A percentile compares a stretch with the other conserved stretches of the same genome.
Evolutionary conservation across 345 rosid genomes (phyloP).

Genomic region (Jatropha curcas): DNA sequence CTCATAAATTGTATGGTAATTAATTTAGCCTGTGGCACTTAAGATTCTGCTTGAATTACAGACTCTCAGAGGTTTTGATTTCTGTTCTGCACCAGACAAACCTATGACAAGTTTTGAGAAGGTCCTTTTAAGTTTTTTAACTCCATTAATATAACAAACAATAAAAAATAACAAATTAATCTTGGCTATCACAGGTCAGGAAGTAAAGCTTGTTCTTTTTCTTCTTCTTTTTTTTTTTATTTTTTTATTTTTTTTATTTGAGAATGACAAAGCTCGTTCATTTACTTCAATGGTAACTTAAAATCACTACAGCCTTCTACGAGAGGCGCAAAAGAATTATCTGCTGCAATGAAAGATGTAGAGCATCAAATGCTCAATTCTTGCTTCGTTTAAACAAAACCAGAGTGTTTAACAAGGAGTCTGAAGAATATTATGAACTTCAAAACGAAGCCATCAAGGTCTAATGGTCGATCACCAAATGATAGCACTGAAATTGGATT

Average conservation of each 20-base stretch:
- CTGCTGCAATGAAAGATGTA: neutral
- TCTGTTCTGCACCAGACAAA: no score
- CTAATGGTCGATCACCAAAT: no score
- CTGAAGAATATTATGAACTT: no score
- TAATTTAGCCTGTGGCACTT: constrained; percentile 1
- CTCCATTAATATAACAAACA: no score
- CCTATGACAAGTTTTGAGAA: no score
- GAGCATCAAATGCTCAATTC: neutral
- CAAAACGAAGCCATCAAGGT: neutral
- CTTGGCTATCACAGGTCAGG: no score
- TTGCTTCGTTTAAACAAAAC: neutral
- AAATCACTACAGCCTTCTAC: neutral
- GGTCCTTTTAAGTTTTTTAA: no score
- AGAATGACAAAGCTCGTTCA: no score
- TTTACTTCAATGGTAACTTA: no score
- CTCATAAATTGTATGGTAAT: neutral
- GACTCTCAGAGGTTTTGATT: neutral
- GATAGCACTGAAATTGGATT: neutral
- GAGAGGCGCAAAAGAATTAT: neutral
- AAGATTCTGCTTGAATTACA: constrained; percentile 7
- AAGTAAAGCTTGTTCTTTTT: no score
- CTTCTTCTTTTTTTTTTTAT: no score
- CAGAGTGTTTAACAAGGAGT: neutral
- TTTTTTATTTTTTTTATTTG: no score
- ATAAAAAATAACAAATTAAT: neutral